Conservation (phyloP, 2,329 filamentous ascomycete species). For the Fusarium secorum region DNA sequence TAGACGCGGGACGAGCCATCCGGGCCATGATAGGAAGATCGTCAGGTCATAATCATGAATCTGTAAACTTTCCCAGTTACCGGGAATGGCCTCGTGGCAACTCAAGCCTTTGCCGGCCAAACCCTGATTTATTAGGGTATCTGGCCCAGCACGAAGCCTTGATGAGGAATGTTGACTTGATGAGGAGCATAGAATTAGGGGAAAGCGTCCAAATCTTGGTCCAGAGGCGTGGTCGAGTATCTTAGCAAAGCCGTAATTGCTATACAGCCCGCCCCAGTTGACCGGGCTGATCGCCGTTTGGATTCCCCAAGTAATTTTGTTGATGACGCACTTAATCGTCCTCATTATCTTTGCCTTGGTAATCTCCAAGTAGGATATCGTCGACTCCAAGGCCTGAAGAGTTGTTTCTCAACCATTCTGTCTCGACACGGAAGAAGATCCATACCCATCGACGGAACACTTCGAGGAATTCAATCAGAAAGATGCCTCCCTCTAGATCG, state of each 20-base stretch:
- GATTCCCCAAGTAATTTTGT: background rate
- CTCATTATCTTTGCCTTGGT: conserved; percentile 65
- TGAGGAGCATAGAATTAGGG: background rate
- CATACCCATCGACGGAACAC: conserved; percentile 91
- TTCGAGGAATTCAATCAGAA: conserved; percentile 85
- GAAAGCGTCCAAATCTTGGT: conserved; percentile 14
- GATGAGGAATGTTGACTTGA: conserved; percentile 5
- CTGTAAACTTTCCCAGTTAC: conserved; percentile 21
- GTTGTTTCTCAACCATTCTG: conserved; percentile 79
- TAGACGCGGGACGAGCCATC: conserved; percentile 19
- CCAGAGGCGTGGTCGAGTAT: conserved; percentile 8
- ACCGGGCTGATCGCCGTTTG: conserved; percentile 12
- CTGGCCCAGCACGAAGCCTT: background rate
- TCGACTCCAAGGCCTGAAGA: conserved; percentile 64
- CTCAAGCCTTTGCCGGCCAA: conserved; percentile 16
- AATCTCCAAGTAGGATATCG: conserved; percentile 79
- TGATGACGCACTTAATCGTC: conserved; percentile 44
- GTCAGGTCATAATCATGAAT: conserved; percentile 15
- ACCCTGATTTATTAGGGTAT: background rate
- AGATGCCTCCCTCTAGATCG: conserved; percentile 88
- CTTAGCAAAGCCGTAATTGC: conserved; percentile 26
- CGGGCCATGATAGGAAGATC: conserved; percentile 9
- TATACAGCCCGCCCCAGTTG: conserved; percentile 33
- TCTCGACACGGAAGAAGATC: conserved; percentile 96
- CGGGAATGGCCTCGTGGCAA: conserved; percentile 31